Evolutionary conservation across 805 yeast genomes (phyloP).

Genomic region (Tetrapisispora phaffii): DNA sequence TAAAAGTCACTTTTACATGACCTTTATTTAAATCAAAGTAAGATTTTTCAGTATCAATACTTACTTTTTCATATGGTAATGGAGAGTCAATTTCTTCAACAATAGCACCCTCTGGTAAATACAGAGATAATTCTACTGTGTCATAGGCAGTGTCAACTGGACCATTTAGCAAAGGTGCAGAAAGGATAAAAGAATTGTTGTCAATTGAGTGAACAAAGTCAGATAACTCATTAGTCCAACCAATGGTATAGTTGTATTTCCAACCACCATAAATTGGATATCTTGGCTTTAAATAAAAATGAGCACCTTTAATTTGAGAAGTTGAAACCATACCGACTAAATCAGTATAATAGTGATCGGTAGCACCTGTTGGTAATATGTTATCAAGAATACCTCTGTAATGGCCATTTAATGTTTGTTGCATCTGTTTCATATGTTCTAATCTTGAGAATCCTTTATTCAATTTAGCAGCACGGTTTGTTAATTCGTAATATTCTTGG

Average conservation of each 20-base stretch:
- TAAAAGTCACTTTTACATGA: slow-evolving; percentile 60
- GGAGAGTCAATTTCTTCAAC: slow-evolving; percentile 50
- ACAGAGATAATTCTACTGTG: slow-evolving; percentile 47
- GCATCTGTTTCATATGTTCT: slow-evolving; percentile 51
- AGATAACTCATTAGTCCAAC: slow-evolving; percentile 66
- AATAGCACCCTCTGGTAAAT: slow-evolving; percentile 81
- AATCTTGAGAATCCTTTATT: slow-evolving; percentile 67
- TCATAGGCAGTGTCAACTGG: slow-evolving; percentile 63
- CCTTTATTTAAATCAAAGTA: slow-evolving; percentile 71
- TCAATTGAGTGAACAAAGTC: slow-evolving; percentile 38
- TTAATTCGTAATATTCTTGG: slow-evolving; percentile 77
- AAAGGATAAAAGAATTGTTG: slow-evolving; percentile 43
- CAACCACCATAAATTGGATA: slow-evolving; percentile 95
- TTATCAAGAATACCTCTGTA: slow-evolving; percentile 55
- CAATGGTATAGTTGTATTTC: slow-evolving; percentile 89
- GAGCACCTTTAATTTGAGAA: slow-evolving; percentile 33
- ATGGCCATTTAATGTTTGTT: slow-evolving; percentile 28
- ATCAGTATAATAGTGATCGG: slow-evolving; percentile 76
- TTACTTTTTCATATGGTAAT: slow-evolving; percentile 25
- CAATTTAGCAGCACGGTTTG: slow-evolving; percentile 66
- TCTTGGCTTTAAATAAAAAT: slow-evolving; percentile 64
- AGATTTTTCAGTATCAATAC: slow-evolving; percentile 34
- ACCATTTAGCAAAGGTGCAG: slow-evolving; percentile 65
- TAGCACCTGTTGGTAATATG: slow-evolving; percentile 39
- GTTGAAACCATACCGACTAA: slow-evolving; percentile 91